phyloP scores from a whole-genome alignment of 148 eudicot genomes.

The Mesembryanthemum crystallinum region DNA sequence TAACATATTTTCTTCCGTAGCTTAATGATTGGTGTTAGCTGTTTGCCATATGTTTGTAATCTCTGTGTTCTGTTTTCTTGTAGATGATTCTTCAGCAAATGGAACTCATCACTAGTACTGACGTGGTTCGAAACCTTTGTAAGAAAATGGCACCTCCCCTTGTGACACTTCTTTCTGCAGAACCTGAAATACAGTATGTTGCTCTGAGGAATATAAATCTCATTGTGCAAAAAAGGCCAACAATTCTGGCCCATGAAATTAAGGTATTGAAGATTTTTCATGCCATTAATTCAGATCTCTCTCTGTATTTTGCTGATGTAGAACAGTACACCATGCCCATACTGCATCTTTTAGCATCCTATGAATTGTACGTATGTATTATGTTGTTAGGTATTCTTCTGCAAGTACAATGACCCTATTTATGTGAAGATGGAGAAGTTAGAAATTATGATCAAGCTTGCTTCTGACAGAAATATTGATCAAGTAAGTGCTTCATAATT shows the following conservation, averaged over 20 bases:
- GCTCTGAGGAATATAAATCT: constrained; percentile 93
- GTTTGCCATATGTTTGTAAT: background rate
- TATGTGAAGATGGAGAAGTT: constrained; percentile 99
- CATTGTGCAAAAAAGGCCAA: constrained; percentile 93
- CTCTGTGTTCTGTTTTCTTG: constrained; percentile 18
- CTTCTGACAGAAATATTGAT: constrained; percentile 97
- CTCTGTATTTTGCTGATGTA: background rate
- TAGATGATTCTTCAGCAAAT: constrained; percentile 99
- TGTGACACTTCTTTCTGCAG: constrained; percentile 97
- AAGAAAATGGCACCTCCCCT: constrained; percentile 99
- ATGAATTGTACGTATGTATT: constrained; percentile 10
- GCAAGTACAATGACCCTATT: constrained; percentile 98
- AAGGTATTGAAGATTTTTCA: constrained; percentile 49
- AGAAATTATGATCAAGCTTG: constrained; percentile 98
- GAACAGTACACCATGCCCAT: background rate
- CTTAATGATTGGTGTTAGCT: constrained; percentile 7
- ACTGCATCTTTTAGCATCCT: background rate
- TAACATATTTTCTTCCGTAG: constrained; percentile 19
- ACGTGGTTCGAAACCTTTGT: constrained; percentile 89
- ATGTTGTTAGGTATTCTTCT: constrained; percentile 74
- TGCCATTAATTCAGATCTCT: background rate
- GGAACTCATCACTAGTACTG: constrained; percentile 96
- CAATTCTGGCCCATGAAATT: constrained; percentile 97
- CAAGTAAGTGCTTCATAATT: constrained; percentile 43
- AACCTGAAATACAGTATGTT: constrained; percentile 98